Percentiles rank a stretch among this genome's conserved stretches.
Evolutionary conservation across 345 rosid species (phyloP).

Genomic region (Gynandropsis gynandra): DNA sequence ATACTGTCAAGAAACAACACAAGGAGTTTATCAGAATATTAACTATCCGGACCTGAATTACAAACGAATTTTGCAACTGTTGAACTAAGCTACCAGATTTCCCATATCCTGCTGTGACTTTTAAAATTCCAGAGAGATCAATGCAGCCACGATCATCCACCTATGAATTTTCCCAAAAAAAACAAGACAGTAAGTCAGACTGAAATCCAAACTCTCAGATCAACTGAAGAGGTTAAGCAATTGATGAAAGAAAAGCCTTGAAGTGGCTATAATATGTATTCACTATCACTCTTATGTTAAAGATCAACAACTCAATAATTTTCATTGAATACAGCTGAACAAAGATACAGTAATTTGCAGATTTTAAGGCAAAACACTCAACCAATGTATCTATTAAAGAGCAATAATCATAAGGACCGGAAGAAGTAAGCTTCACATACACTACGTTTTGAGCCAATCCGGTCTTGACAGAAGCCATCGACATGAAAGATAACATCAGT

Average conservation of each 20-base stretch:
- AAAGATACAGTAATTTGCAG: no score
- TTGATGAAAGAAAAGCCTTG: not conserved
- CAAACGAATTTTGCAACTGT: not conserved
- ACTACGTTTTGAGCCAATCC: constrained; percentile 29
- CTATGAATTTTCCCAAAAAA: constrained; percentile 30
- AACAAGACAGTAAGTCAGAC: not conserved
- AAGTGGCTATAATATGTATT: not conserved
- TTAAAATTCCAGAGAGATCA: constrained; percentile 50
- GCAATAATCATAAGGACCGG: no score
- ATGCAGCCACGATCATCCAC: constrained; percentile 48
- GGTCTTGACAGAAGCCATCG: constrained; percentile 42
- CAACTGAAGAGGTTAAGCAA: not conserved
- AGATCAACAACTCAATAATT: no score
- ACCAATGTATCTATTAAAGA: not conserved
- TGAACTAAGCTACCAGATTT: constrained; percentile 34
- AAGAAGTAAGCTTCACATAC: constrained; percentile 22
- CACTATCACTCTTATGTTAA: no score
- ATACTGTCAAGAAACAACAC: constrained; percentile 30
- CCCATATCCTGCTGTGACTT: constrained; percentile 55
- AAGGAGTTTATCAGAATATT: constrained; percentile 5
- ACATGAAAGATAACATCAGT: constrained; percentile 31
- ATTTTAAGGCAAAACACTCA: not conserved
- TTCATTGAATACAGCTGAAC: no score
- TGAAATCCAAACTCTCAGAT: constrained; percentile 7
- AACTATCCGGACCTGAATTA: not conserved